These are phyloP conservation scores for Leptographium galeiforme DNA, from an alignment of 2,329 filamentous ascomycete species.

Conservation along the genomic window DNA sequence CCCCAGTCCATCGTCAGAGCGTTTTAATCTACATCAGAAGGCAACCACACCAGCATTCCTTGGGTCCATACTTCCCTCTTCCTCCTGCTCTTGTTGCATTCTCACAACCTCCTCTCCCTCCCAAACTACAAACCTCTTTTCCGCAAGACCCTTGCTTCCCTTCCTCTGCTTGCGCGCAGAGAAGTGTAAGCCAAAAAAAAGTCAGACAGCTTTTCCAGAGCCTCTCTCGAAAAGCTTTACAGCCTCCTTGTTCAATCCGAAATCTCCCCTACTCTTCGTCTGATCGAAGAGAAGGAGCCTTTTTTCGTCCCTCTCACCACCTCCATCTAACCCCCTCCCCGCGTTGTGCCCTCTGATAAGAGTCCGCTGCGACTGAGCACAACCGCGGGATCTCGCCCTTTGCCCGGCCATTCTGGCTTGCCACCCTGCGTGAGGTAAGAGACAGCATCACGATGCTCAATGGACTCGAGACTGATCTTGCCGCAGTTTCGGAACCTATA, in stretches of 20 bases:
- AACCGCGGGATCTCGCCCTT: conserved; percentile 21
- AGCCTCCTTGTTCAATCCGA: not conserved
- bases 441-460: not conserved
- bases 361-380: conserved; percentile 36
- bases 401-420: conserved; percentile 70
- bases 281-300: not conserved
- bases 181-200: not conserved
- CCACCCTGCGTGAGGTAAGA: conserved; percentile 65
- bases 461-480: not conserved
- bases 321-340: not conserved
- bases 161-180: not conserved
- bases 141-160: not conserved
- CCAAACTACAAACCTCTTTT: not conserved
- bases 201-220: not conserved
- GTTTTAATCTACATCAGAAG: not conserved
- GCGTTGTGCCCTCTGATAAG: conserved; percentile 11
- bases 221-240: not conserved
- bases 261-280: not conserved
- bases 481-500: conserved; percentile 17
- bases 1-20: conserved; percentile 5
- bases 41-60: conserved; percentile 9
- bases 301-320: conserved; percentile 10
- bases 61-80: conserved; percentile 8
- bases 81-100: conserved; percentile 1
- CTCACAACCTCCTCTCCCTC: not conserved